Conservation (phyloP, 2,329 filamentous ascomycete genomes). For the Gnomoniopsis smithogilvyi region DNA sequence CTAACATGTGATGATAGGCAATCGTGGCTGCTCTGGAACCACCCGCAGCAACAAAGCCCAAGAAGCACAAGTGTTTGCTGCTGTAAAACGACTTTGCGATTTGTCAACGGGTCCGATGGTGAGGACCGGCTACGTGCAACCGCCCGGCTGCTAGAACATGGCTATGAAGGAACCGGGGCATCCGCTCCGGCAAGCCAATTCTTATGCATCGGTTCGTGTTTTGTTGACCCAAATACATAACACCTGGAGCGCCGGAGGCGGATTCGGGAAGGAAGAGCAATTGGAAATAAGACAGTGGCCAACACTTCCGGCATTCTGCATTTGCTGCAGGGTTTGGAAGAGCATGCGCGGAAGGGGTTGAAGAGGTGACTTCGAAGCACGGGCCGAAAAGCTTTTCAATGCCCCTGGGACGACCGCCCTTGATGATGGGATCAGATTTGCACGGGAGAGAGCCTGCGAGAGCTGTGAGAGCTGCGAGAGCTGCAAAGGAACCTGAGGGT, state of each 20-base stretch:
- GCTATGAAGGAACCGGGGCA: neutral
- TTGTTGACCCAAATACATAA: too few relatives aligned
- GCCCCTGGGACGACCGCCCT: neutral
- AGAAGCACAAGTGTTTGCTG: slow-evolving; percentile 65
- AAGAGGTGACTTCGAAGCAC: neutral
- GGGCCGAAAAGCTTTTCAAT: neutral
- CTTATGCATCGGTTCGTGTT: too few relatives aligned
- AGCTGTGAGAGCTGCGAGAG: neutral
- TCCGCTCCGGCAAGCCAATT: too few relatives aligned
- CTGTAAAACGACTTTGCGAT: slow-evolving; percentile 45
- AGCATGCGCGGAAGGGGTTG: neutral
- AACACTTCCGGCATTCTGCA: slow-evolving; percentile 1
- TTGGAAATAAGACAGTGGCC: neutral
- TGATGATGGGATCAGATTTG: slow-evolving; percentile 1
- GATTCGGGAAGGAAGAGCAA: too few relatives aligned
- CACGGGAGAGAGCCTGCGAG: slow-evolving; percentile 8
- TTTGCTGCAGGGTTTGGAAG: neutral
- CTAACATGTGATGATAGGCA: slow-evolving; percentile 52
- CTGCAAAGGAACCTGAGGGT: neutral
- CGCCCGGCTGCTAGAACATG: slow-evolving; percentile 1
- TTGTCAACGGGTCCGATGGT: neutral
- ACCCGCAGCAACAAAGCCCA: slow-evolving; percentile 71
- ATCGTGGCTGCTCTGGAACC: slow-evolving; percentile 95
- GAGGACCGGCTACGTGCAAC: neutral
- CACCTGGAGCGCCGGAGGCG: too few relatives aligned